Percentiles rank a stretch among this genome's conserved stretches.
phyloP scores from a whole-genome alignment of 2,329 filamentous ascomycete genomes.

The Chrysosporium queenslandicum region DNA sequence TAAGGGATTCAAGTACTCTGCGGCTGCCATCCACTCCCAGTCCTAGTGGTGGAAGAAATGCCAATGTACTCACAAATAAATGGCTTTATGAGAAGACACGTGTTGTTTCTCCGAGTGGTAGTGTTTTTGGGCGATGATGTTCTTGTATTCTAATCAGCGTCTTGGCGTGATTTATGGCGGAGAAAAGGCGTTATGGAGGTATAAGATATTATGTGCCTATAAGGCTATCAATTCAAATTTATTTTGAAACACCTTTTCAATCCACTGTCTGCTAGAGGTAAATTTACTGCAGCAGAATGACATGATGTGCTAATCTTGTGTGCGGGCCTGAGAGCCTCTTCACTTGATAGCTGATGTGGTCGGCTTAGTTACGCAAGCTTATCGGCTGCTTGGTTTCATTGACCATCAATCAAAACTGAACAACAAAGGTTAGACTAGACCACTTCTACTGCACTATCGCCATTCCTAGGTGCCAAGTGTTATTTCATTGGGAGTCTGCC shows the following conservation, averaged over 20 bases:
- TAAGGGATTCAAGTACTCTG: conserved; percentile 39
- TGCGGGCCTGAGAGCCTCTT: no score
- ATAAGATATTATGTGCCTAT: no score
- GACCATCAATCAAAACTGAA: neutral
- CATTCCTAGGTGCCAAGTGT: neutral
- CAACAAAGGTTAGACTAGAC: neutral
- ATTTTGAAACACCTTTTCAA: neutral
- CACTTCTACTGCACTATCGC: neutral
- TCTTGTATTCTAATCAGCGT: neutral
- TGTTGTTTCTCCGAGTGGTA: conserved; percentile 31
- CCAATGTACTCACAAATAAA: conserved; percentile 75
- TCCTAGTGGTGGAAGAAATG: conserved; percentile 55
- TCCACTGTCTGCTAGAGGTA: neutral
- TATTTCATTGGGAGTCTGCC: no score
- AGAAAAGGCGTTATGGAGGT: conserved; percentile 8
- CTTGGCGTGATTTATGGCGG: neutral
- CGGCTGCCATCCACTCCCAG: conserved; percentile 59
- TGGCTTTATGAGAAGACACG: conserved; percentile 82
- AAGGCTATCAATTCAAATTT: no score
- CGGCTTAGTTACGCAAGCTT: conserved; percentile 7
- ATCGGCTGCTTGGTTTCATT: neutral
- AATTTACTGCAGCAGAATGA: neutral
- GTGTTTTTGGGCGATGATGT: conserved; percentile 20
- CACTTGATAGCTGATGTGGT: conserved; percentile 2
- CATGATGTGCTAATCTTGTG: no score